Evolutionary conservation across 23 red algal species (phyloP), one percentile per base, ranked within the genome.

Genomic region (Gracilaria gracilis): DNA sequence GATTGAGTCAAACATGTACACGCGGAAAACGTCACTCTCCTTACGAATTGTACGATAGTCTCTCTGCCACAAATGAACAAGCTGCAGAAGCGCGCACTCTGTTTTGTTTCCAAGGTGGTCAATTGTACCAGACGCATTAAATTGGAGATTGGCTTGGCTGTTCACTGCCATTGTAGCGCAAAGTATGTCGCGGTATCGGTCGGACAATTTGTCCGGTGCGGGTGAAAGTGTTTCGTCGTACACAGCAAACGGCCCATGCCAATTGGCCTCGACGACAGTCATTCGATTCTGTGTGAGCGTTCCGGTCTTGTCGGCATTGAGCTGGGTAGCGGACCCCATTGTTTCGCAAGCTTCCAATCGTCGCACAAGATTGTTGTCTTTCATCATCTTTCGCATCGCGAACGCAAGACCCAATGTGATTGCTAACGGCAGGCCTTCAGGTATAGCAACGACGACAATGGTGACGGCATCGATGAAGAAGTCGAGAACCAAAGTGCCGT

Each of bases 311-410:
- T 98, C 96, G 0, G 92, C 91, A 64, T 98, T 98, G 24, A 98
- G 88, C 67, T 98, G 96, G 7, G 96, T 98, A 7, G 96, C 96
- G 16, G 89, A 93, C 16, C 96, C 96, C 96, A 98, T 98, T 6
- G 91, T 98, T 82, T 98, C 96, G 75, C 96, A 98, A 19, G 96
- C 96, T 59, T 98, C 96, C 20, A 98, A 77, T 57, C 96, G 67
- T 11, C 96, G 96, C 59, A 98, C 96, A 34, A 98, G 91, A 36
- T 95, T 98, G 55, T 95, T 87, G 37, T 98, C 96, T 75, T 95
- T 86, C 96, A 98, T 98, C 96, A 98, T 98, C 64, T 98, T 94
- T 57, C 92, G 87, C 96, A 95, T 95, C 35, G 96, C 96, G 85
- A 98, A 98, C 15, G 96, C 96, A 67, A 98, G 82, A 7, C 96